Evolutionary conservation across 805 yeast genomes (phyloP), one percentile per base, ranked within the genome.

Genomic region (Saccharomycopsis sp.): DNA sequence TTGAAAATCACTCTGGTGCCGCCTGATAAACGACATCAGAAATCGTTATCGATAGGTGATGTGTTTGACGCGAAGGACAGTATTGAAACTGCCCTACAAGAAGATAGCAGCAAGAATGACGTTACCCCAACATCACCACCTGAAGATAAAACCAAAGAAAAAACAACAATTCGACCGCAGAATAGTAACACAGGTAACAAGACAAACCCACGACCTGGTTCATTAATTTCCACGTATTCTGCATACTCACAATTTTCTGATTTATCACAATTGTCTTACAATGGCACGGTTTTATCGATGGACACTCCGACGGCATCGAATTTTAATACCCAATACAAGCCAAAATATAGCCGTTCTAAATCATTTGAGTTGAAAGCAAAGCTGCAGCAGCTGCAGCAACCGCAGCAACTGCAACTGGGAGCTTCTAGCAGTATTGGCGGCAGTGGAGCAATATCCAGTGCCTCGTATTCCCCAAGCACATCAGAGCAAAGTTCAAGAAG

Each of bases 401-500:
- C n/a, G n/a, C n/a, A n/a, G n/a, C n/a, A 13, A 16, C 16, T 34
- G 7, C 28, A n/a, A n/a, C n/a, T n/a, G 13, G 20, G 35, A 14
- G 11, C 19, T 8, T 20, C 35, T 14, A 31, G 17, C 35, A 20
- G 35, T 31, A n/a, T n/a, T n/a, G n/a, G 34, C 5, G 21, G 26
- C 23, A 37, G 47, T 33, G 51, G 51, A 3, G 37, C 43, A 21
- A 32, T 41, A n/a, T 38, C 43, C 13, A 39, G 20, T 29, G 52
- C 47, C 9, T 45, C 49, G 17, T 46, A 49, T 35, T 45, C 50
- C 2, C 52, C 52, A 22, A 43, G 48, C 23, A 43, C 50, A 6
- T 46, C 50, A 11, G 52, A 49, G 36, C 52, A 49, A 20, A 49
- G 52, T 27, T 46, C 50, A 4, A 39, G 52, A 35, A 45, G 43